Base-by-base conservation (phyloP, 148 eudicot genomes). In the Pharnaceum exiguum region DNA sequence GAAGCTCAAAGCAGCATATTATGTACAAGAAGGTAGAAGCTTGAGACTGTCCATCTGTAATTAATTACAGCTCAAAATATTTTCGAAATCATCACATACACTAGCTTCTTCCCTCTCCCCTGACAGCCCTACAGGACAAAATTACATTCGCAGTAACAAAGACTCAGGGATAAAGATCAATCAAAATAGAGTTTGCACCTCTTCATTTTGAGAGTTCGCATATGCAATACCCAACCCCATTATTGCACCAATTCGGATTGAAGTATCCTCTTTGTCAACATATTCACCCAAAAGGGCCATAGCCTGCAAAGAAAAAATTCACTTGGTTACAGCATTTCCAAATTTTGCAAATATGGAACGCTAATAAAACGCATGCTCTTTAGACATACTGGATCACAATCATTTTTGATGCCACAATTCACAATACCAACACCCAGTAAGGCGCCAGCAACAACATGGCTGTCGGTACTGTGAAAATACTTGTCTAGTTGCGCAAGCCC, bases 401-500 rank as follows among this genome's bases (percentile, higher is more conserved):
- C 96, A 69, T 83, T 81, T 66, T 85, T 80, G 44, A 89, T 63
- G 45, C 85, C 72, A 48, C 95, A 85, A 68, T 86, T 89, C 10
- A 93, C 91, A 60, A 93, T 86, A 31, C 99, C 99, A 76, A 93
- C 89, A 67, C 99, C 99, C 26, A 93, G 65, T 33, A 93, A 67
- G 48, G 96, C 96, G 38, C 99, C 99, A 2, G 96, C 88, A 52
- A 83, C 74, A 55, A 86, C 87, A 57, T 89, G 91, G 63, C 57
- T 83, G 69, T 89, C 96, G 38, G 69, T 81, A 59, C 95, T 86
- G 60, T 89, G 99, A 79, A 93, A 76, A 56, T 93, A 93, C 72
- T 93, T 93, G 82, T 93, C 99, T 53, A 93, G 69, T 80, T 86
- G 91, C 17, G 96, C 84, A 73, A 93, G 99, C 28, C 99, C 99